Conservation (phyloP, 2,329 filamentous ascomycete genomes). For the Ciborinia camelliae region DNA sequence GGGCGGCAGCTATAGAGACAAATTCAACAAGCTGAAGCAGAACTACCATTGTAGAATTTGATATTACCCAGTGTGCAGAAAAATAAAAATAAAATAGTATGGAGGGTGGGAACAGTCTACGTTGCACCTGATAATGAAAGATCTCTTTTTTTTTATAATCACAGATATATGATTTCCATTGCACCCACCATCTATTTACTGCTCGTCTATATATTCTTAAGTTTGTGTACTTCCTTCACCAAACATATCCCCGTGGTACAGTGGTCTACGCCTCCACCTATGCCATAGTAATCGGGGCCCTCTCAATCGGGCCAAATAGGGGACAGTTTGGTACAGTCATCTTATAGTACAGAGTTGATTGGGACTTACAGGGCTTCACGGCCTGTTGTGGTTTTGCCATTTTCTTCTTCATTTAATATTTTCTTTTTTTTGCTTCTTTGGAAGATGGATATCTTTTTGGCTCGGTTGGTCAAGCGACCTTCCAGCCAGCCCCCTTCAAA, state of each 20-base stretch:
- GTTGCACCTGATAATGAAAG: not conserved
- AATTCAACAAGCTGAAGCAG: not conserved
- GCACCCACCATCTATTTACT: not conserved
- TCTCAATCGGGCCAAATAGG: not conserved
- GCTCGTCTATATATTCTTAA: not conserved
- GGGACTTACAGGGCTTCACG: not conserved
- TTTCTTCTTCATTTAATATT: not conserved
- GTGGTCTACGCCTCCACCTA: not conserved
- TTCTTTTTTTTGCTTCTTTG: not conserved
- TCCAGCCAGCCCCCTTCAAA: not conserved
- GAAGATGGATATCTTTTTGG: not conserved
- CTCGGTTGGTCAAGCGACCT: not conserved
- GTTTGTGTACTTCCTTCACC: not conserved
- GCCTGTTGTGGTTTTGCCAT: not conserved
- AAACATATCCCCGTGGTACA: slow-evolving; percentile 1
- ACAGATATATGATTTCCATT: too few species aligned
- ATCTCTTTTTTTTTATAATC: not conserved
- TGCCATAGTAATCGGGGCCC: not conserved
- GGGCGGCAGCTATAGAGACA: not conserved
- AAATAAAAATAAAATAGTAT: not conserved
- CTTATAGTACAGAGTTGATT: not conserved
- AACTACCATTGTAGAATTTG: not conserved
- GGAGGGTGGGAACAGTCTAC: not conserved
- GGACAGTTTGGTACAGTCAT: not conserved
- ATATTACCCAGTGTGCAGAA: not conserved